phyloP scores from a whole-genome alignment of 192 early-diverging fungal genomes.

The Coemansia sp. region DNA sequence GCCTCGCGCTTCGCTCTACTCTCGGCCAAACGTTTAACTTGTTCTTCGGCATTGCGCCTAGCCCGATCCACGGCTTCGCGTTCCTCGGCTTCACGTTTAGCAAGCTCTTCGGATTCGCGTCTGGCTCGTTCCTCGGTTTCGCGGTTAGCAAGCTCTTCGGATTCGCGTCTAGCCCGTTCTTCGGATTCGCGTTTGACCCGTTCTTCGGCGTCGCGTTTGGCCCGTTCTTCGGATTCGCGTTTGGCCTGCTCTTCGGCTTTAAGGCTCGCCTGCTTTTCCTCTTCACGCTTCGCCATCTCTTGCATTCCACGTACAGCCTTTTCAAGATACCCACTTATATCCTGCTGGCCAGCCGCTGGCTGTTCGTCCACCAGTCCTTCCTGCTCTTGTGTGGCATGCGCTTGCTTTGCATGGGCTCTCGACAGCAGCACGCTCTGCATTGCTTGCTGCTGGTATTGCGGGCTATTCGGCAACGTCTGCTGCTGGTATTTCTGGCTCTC shows the following conservation, averaged over 20 bases:
- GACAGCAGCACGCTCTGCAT: neutral
- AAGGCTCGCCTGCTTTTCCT: neutral
- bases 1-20: neutral
- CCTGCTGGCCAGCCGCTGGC: neutral
- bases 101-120: neutral
- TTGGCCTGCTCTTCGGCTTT: neutral
- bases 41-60: neutral
- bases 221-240: neutral
- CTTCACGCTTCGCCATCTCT: neutral
- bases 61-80: neutral
- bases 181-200: neutral
- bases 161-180: neutral
- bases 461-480: conserved; percentile 1
- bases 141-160: neutral
- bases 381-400: neutral
- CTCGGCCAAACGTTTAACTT: neutral
- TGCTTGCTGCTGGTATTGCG: conserved; percentile 6
- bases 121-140: neutral
- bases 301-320: neutral
- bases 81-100: neutral
- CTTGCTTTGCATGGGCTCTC: neutral
- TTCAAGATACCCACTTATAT: neutral
- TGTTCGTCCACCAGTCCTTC: neutral
- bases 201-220: neutral
- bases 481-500: conserved; percentile 11